These are phyloP conservation scores for Scopulariopsis brevicaulis DNA, from an alignment of 2,329 filamentous ascomycete species.

Conservation along the genomic window DNA sequence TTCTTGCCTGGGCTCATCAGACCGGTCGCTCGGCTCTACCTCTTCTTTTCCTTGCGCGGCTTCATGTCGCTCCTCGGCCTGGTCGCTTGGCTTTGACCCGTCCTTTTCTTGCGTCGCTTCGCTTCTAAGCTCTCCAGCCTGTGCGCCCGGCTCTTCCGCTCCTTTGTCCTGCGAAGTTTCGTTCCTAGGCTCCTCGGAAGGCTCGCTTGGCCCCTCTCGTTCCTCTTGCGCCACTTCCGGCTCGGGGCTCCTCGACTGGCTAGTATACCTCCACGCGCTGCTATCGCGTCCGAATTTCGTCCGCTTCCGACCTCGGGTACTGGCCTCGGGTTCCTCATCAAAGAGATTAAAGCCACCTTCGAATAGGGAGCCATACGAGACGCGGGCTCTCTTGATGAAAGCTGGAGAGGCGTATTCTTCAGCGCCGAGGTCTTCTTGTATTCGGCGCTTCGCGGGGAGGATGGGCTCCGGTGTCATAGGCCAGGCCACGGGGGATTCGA, in stretches of 20 bases:
- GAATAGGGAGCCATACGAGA: constrained; percentile 58
- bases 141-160: too few relatives aligned
- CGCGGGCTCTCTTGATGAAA: constrained; percentile 60
- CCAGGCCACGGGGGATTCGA: constrained; percentile 8
- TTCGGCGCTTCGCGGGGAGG: neutral
- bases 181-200: neutral
- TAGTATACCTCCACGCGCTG: constrained; percentile 63
- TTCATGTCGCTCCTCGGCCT: constrained; percentile 11
- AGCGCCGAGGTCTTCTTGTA: constrained; percentile 8
- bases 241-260: constrained; percentile 60
- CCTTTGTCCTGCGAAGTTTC: too few relatives aligned
- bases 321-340: constrained; percentile 41
- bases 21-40: neutral
- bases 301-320: constrained; percentile 39
- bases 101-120: too few relatives aligned
- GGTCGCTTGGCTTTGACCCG: too few relatives aligned
- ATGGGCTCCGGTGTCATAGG: neutral
- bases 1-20: neutral
- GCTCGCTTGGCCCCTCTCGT: neutral
- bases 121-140: too few relatives aligned
- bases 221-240: constrained; percentile 23
- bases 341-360: constrained; percentile 57
- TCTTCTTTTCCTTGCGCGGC: constrained; percentile 12
- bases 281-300: constrained; percentile 53
- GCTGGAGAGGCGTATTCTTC: constrained; percentile 65